Percentiles rank a stretch among this genome's conserved stretches.
Conservation (phyloP, 2,329 filamentous ascomycete species). For the Fonsecaea pugnacius region DNA sequence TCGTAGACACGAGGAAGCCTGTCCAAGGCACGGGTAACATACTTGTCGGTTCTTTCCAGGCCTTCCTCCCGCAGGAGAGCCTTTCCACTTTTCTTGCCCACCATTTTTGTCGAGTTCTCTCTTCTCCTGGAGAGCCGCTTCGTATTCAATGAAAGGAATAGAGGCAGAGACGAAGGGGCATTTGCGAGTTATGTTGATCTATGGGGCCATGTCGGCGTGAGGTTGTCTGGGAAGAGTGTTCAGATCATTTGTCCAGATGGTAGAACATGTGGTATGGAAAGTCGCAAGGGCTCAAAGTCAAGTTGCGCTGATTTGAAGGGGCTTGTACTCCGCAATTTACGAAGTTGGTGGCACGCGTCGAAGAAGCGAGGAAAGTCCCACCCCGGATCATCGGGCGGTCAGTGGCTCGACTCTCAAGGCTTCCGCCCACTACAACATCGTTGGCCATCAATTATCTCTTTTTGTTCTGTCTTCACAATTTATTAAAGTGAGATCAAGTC, state of each 20-base stretch:
- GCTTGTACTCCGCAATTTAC: slow-evolving; percentile 1
- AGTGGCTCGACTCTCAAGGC: background rate
- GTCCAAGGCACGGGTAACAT: background rate
- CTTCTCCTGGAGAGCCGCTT: background rate
- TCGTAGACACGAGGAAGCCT: background rate
- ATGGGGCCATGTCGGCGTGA: background rate
- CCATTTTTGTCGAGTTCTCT: slow-evolving; percentile 51
- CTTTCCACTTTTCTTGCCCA: slow-evolving; percentile 70
- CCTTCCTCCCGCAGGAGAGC: slow-evolving; percentile 47
- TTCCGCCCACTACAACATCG: background rate
- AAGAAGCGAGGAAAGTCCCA: slow-evolving; percentile 6
- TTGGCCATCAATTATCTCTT: background rate
- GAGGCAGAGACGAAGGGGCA: background rate
- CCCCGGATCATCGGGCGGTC: slow-evolving; percentile 6
- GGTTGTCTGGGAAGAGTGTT: background rate
- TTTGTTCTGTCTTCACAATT: background rate
- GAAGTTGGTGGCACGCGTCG: slow-evolving; percentile 1
- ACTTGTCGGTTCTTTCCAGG: slow-evolving; percentile 90
- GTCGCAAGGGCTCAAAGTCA: background rate
- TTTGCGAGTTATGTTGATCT: background rate
- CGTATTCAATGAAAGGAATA: background rate
- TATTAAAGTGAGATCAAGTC: background rate
- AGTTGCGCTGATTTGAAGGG: background rate
- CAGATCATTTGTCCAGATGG: background rate
- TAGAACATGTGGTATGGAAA: background rate